Conservation (phyloP, 352 stramenopile genomes). For the Pythium chondricola region DNA sequence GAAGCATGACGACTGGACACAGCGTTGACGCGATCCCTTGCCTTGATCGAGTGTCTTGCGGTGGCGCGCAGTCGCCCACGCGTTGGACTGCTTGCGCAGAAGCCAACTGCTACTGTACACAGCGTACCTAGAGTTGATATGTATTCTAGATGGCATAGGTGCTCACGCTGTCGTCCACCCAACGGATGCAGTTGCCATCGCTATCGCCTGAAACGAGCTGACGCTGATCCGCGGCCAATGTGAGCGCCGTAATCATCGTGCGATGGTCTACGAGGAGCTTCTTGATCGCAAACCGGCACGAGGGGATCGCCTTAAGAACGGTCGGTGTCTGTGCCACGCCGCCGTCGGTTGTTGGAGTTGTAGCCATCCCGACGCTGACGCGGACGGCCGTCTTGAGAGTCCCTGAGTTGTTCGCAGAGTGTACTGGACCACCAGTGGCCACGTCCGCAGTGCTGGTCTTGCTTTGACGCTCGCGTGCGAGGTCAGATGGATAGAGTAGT, state of each 20-base stretch:
- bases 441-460: too few species aligned
- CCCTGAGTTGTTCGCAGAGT: neutral
- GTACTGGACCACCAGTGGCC: too few species aligned
- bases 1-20: too few species aligned
- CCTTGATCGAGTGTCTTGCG: too few species aligned
- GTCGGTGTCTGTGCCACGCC: neutral
- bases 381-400: slow-evolving; percentile 4
- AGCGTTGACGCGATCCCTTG: too few species aligned
- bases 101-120: too few species aligned
- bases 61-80: too few species aligned
- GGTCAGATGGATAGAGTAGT: slow-evolving; percentile 49
- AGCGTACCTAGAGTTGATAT: neutral
- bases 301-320: slow-evolving; percentile 39
- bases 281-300: slow-evolving; percentile 66
- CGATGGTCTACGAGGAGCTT: slow-evolving; percentile 75
- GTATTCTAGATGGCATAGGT: slow-evolving; percentile 41
- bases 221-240: slow-evolving; percentile 47
- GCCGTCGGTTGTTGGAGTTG: neutral
- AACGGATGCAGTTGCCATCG: slow-evolving; percentile 71
- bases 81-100: too few species aligned
- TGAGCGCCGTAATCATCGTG: slow-evolving; percentile 47
- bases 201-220: slow-evolving; percentile 62
- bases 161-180: slow-evolving; percentile 72
- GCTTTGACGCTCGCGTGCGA: slow-evolving; percentile 25
- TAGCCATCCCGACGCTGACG: slow-evolving; percentile 7